Evolutionary conservation across 176 grass and related monocot genomes (phyloP), one percentile per base, ranked within the genome.

Genomic region (Phoenix roebelenii): DNA sequence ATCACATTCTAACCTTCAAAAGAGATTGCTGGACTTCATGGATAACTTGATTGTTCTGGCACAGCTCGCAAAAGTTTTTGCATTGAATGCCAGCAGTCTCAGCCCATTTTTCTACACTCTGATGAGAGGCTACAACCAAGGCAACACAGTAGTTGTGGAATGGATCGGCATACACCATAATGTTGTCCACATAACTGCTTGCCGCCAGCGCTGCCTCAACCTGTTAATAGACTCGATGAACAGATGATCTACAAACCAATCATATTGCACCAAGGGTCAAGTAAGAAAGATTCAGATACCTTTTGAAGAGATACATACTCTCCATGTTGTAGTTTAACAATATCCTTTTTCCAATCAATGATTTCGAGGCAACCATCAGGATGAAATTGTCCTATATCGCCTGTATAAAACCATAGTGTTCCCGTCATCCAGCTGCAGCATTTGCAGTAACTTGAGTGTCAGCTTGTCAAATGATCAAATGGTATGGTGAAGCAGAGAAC

Each of bases 241-340:
- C 20, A 20, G 20, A 20, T 20, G 20, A 20, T 20, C 20, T 20
- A 49, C 23, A 57, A 25, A 35, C 32, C 17, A 44, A 44, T 58
- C 18, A 49, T 16, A 23, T 53, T 20, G 35, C 12, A 58, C 3
- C 25, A 20, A 30, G 57, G 5, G 51, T 3, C 49, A 2, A 17
- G 71, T 63, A 71, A 18, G 75, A 23, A 66, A 79, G 25, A 60
- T 60, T 66, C 17, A 57, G 5, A 69, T 73, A 94, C 85, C 84
- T 95, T 95, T 74, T 84, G 84, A 70, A 95, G 89, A 65, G 89
- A 95, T 16, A 88, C 69, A 28, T 95, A 95, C 83, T 95, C 89
- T 71, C 89, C 85, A 62, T 95, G 85, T 69, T 95, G 89, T 64
- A 95, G 89, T 79, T 95, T 95, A 49, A 95, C 89, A 52, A 95